These are phyloP conservation scores for Tremella yokohamensis DNA, from an alignment of 768 basidiomycete genomes.

Conservation along the genomic window DNA sequence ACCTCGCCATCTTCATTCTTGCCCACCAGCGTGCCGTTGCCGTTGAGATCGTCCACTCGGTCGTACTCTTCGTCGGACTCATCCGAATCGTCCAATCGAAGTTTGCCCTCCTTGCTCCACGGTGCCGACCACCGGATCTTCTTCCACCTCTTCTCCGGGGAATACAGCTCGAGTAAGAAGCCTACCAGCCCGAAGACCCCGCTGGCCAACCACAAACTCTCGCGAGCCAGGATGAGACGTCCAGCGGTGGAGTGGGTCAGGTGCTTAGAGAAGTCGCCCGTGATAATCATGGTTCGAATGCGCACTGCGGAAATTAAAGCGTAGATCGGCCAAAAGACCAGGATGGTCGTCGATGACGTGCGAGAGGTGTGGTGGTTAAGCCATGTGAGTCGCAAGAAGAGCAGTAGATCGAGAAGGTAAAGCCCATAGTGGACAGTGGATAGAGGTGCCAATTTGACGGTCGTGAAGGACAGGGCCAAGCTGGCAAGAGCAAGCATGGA, in stretches of 20 bases:
- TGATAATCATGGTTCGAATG: conserved; percentile 58
- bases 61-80: conserved; percentile 45
- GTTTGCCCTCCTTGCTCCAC: conserved; percentile 34
- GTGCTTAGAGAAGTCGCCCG: conserved; percentile 40
- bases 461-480: conserved; percentile 55
- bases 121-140: conserved; percentile 21
- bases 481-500: conserved; percentile 54
- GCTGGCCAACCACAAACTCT: conserved; percentile 36
- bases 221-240: conserved; percentile 26
- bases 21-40: conserved; percentile 19
- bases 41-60: conserved; percentile 25
- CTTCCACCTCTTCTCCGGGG: conserved; percentile 37
- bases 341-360: conserved; percentile 66
- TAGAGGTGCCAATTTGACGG: conserved; percentile 55
- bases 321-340: conserved; percentile 80
- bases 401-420: conserved; percentile 59
- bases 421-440: conserved; percentile 57
- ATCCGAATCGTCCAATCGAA: conserved; percentile 41
- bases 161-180: conserved; percentile 36
- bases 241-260: conserved; percentile 26
- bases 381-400: conserved; percentile 59
- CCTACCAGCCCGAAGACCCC: conserved; percentile 48
- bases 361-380: conserved; percentile 69
- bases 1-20: conserved; percentile 43
- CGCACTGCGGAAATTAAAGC: conserved; percentile 57